These are phyloP conservation scores for Murraya paniculata DNA, from an alignment of 345 rosid genomes.

Conservation along the genomic window DNA sequence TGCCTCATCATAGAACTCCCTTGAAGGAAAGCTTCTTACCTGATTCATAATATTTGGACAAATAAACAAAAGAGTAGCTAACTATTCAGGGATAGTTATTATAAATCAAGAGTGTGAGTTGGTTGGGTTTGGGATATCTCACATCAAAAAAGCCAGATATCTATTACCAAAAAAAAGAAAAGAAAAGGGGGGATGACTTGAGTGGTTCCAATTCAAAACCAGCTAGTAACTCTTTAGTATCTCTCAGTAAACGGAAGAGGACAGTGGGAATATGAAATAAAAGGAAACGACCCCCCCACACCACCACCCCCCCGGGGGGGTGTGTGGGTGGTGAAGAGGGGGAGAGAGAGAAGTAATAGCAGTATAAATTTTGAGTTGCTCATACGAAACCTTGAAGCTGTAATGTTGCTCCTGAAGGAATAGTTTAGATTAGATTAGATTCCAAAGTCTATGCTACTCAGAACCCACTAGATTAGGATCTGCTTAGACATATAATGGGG, in stretches of 20 bases:
- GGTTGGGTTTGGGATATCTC: not conserved
- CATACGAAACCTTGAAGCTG: not conserved
- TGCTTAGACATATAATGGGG: not conserved
- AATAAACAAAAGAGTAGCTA: not conserved
- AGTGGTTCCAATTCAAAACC: not conserved
- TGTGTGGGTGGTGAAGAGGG: too few relatives aligned
- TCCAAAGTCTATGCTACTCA: not conserved
- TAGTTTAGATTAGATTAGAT: not conserved
- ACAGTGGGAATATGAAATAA: not conserved
- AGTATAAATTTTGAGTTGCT: not conserved
- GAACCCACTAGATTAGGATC: not conserved
- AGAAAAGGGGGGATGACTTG: not conserved
- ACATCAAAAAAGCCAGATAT: not conserved
- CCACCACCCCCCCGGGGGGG: too few relatives aligned
- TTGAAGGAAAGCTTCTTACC: constrained; percentile 93
- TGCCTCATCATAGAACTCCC: constrained; percentile 70
- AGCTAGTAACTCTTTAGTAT: not conserved
- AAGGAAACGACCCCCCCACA: too few relatives aligned
- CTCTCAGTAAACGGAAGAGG: not conserved
- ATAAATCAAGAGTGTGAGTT: not conserved
- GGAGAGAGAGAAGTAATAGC: not conserved
- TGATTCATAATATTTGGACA: constrained; percentile 24
- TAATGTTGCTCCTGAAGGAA: not conserved
- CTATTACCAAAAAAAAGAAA: too few relatives aligned
- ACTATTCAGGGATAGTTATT: not conserved